phyloP scores from a whole-genome alignment of 192 early-diverging fungal genomes.

The Rhizophagus prolifer region DNA sequence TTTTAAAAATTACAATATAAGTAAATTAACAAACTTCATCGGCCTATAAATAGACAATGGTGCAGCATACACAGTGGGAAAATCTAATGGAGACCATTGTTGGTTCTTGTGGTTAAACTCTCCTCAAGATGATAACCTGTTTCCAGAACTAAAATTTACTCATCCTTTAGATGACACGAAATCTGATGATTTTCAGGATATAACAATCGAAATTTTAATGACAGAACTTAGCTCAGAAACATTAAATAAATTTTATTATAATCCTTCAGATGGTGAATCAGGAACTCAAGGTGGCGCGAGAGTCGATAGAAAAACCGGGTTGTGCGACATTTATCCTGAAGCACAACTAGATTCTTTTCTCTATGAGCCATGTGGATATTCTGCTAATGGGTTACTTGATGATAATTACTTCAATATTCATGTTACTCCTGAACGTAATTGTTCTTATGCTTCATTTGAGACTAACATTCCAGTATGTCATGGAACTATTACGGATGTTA shows the following conservation, averaged over 20 bases:
- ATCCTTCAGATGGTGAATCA: constrained; percentile 52
- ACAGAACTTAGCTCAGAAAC: constrained; percentile 79
- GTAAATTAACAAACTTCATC: too few relatives aligned
- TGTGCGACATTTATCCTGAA: constrained; percentile 77
- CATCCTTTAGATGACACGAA: neutral
- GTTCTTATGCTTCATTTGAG: constrained; percentile 99
- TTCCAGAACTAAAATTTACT: constrained; percentile 30
- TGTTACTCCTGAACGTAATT: constrained; percentile 95
- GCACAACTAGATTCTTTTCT: constrained; percentile 84
- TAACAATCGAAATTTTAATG: constrained; percentile 97
- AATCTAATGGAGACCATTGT: constrained; percentile 85
- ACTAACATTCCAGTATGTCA: constrained; percentile 83
- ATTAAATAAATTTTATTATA: constrained; percentile 77
- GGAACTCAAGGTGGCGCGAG: constrained; percentile 65
- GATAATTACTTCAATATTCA: constrained; percentile 96
- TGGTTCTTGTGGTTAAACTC: constrained; percentile 93
- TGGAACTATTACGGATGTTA: constrained; percentile 69
- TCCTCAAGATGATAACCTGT: constrained; percentile 54
- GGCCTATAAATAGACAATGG: constrained; percentile 50
- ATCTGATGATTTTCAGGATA: constrained; percentile 49
- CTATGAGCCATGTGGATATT: constrained; percentile 97
- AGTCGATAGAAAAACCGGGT: constrained; percentile 75
- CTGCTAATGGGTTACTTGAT: constrained; percentile 80
- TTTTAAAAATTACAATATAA: neutral
- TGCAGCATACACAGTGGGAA: constrained; percentile 89